Base-by-base conservation (phyloP, 2,329 filamentous ascomycete genomes). In the Aquanectria penicillioides region DNA sequence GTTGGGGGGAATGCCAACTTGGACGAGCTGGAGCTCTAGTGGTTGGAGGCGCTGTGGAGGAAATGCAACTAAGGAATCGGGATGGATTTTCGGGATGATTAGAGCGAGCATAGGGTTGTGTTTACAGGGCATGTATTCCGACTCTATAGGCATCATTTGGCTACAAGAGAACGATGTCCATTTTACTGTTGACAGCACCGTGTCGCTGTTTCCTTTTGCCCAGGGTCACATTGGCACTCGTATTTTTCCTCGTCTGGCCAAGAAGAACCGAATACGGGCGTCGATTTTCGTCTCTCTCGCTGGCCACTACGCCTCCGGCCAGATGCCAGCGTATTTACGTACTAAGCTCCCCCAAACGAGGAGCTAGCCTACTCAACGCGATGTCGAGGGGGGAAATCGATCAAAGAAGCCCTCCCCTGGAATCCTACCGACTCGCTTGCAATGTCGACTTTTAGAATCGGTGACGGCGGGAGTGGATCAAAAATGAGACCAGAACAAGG, bases 41-140 rank as follows among this genome's bases (percentile, higher is more conserved):
- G 22, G 63, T 28, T 52, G 63, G 49, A 50, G 55, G 58, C 54
- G 50, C 55, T 50, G 54, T 38, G 37, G n/a, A 56, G 50, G 63
- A 29, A 50, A 43, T 41, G 59, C 46, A 56, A 44, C 33, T 34
- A 50, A 29, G 36, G 53, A 62, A 59, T 15, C 33, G 44, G 57
- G 41, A 59, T 46, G 46, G 52, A 54, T 60, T 46, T 63, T 60
- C 47, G 38, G 61, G 57, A 59, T 62, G 62, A 49, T 59, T 68
- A 65, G 65, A 68, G 64, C 56, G 59, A 66, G 60, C 58, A 69
- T 57, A 62, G 64, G 57, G 34, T 17, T 51, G 17, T 48, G 40
- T 53, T 47, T 44, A 36, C 44, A 50, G 50, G 46, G 29, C 50
- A 54, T 47, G 50, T 46, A 48, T n/a, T n/a, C n/a, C n/a, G n/a